Conservation (phyloP, 352 stramenopile species). For the Phytophthora fragariae region DNA sequence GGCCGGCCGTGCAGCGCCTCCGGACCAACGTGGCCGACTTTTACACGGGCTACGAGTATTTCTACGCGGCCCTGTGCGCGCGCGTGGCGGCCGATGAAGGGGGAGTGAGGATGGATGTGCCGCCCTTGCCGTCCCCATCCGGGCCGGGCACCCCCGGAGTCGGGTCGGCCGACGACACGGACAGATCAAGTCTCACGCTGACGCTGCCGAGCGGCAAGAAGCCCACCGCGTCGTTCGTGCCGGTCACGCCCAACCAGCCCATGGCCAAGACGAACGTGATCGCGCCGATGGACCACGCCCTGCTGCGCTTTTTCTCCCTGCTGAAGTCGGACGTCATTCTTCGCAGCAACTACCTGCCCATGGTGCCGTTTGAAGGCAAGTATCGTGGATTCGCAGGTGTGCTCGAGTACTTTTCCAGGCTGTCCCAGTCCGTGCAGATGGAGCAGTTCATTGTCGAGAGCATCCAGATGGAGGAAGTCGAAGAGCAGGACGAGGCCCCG, state of each 20-base stretch:
- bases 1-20: constrained; percentile 39
- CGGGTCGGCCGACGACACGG: constrained; percentile 28
- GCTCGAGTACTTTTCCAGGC: constrained; percentile 78
- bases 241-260: constrained; percentile 61
- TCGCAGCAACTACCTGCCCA: constrained; percentile 89
- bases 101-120: constrained; percentile 17
- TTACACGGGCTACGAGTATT: constrained; percentile 80
- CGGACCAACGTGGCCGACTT: constrained; percentile 73
- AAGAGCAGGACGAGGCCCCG: constrained; percentile 26
- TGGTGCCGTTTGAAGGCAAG: constrained; percentile 90
- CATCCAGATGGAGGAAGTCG: constrained; percentile 66
- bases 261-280: constrained; percentile 54
- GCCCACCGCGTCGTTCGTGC: constrained; percentile 48
- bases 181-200: constrained; percentile 35
- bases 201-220: constrained; percentile 54
- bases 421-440: constrained; percentile 74
- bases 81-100: constrained; percentile 54
- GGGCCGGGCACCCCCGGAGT: constrained; percentile 11
- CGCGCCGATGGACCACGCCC: constrained; percentile 64
- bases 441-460: constrained; percentile 83
- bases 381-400: constrained; percentile 81
- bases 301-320: constrained; percentile 83
- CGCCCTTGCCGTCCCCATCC: constrained; percentile 11
- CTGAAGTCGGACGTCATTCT: constrained; percentile 80
- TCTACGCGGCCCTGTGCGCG: constrained; percentile 68